Conservation (phyloP, 495 filamentous ascomycete genomes). For the Terfezia claveryi region DNA sequence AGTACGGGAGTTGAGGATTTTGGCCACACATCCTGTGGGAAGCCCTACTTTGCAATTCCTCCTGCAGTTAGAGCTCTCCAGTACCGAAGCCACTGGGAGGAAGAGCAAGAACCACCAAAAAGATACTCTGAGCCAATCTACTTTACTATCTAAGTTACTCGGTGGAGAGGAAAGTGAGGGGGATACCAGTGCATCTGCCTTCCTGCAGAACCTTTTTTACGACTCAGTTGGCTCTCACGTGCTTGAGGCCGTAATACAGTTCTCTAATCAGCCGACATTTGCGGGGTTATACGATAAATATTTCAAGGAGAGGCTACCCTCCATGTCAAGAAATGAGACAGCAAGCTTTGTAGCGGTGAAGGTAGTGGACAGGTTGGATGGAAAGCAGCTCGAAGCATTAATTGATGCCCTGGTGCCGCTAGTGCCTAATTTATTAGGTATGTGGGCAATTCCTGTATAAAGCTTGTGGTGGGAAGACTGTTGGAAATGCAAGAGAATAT, state of each 20-base stretch:
- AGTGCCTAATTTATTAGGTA: conserved; percentile 38
- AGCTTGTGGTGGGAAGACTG: too few relatives aligned
- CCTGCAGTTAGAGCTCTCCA: conserved; percentile 57
- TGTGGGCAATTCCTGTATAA: background rate
- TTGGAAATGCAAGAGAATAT: too few relatives aligned
- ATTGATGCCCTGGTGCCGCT: conserved; percentile 45
- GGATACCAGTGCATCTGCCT: conserved; percentile 22
- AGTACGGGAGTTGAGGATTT: conserved; percentile 33
- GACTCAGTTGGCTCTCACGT: conserved; percentile 74
- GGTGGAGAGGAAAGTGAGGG: background rate
- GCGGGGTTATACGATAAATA: conserved; percentile 56
- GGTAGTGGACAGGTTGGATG: conserved; percentile 59
- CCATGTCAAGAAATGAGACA: conserved; percentile 65
- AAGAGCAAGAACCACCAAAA: conserved; percentile 29
- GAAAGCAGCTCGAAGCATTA: conserved; percentile 55
- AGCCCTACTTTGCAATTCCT: conserved; percentile 79
- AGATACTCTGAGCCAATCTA: conserved; percentile 8
- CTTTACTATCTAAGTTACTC: background rate
- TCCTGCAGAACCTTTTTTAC: conserved; percentile 71
- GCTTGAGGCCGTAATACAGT: conserved; percentile 58
- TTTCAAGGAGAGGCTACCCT: conserved; percentile 52
- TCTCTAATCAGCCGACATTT: conserved; percentile 70
- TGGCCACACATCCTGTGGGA: conserved; percentile 70
- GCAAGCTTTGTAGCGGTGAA: conserved; percentile 64
- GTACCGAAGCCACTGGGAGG: conserved; percentile 26